Evolutionary conservation across 1,284 basidiomycete species (phyloP), one percentile per base, ranked within the genome.

Genomic region (Leccinum pseudoinsigne): DNA sequence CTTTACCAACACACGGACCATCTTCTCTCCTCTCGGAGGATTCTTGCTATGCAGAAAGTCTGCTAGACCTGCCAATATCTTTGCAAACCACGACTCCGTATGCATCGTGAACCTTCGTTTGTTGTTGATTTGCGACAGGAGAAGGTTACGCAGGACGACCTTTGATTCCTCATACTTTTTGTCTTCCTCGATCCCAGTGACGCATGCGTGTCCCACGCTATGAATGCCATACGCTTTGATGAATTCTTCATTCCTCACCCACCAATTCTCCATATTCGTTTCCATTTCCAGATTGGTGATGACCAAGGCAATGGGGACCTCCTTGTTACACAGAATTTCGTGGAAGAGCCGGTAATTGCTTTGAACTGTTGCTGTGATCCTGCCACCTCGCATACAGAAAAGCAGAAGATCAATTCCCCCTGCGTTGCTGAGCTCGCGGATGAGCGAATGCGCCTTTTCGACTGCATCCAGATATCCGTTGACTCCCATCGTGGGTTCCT

Each of bases 221-320:
- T 66, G 57, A 62, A 81, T 77, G 8, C 69, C 72, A 58, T 76
- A 68, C 23, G n/a, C 53, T 18, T 69, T 64, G 63, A 81, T 79
- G 23, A 63, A 61, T 1, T 42, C 50, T 18, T 70, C 64, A 63
- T 82, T 80, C 64, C 72, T 69, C 12, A 2, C 12, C 77, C 78
- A 80, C 79, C 80, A 81, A 28, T 68, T 60, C 42, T 80, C 78
- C 78, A 80, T 78, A 28, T 57, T 62, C 2, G 28, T 18, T 47
- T 80, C 79, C 5, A 70, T 64, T 66, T 80, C 80, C 47, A 80
- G 62, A n/a, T 78, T 73, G 21, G 79, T 81, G 54, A 80, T 64
- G 31, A 78, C 72, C 11, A 80, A 55, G 2, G 77, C 76, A 26
- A 79, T 71, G 8, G 79, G 79, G 23, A 81, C 76, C 8, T 71